Evolutionary conservation across 2,329 filamentous ascomycete genomes (phyloP).

Genomic region (Calonectria henricotiae): DNA sequence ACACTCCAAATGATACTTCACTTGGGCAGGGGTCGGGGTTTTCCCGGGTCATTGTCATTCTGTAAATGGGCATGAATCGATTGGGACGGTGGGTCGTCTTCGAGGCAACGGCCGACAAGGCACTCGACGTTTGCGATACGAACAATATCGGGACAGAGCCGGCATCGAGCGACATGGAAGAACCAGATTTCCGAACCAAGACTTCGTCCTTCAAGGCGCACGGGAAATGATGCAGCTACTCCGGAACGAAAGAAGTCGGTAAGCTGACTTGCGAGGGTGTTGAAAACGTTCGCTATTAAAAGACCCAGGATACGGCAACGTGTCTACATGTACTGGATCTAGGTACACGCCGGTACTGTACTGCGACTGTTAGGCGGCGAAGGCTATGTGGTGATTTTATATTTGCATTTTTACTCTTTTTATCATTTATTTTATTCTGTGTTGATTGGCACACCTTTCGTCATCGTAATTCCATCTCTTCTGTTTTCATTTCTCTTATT

Average conservation of each 20-base stretch:
- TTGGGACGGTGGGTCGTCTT: not conserved
- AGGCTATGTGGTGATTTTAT: not conserved
- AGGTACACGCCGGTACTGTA: too few species aligned
- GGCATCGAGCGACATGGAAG: not conserved
- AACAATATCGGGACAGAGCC: not conserved
- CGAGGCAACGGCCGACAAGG: not conserved
- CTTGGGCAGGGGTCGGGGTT: too few species aligned
- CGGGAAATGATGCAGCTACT: not conserved
- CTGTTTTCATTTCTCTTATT: too few species aligned
- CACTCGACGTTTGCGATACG: not conserved
- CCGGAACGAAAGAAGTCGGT: not conserved
- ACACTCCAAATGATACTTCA: too few species aligned
- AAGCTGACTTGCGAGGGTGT: not conserved
- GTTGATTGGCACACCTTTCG: too few species aligned
- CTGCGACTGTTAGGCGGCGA: too few species aligned
- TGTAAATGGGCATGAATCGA: not conserved
- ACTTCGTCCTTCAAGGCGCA: slow-evolving; percentile 1
- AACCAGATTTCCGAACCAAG: not conserved
- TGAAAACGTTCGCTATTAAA: not conserved
- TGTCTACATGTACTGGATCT: too few species aligned
- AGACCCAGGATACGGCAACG: not conserved
- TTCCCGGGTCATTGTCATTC: not conserved
- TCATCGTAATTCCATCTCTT: too few species aligned
- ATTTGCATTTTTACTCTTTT: not conserved
- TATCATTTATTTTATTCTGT: too few species aligned